Percentiles rank a stretch among this genome's conserved stretches.
These are phyloP conservation scores for Inonotus hispidus DNA, from an alignment of 1,284 basidiomycete genomes.

Conservation along the genomic window DNA sequence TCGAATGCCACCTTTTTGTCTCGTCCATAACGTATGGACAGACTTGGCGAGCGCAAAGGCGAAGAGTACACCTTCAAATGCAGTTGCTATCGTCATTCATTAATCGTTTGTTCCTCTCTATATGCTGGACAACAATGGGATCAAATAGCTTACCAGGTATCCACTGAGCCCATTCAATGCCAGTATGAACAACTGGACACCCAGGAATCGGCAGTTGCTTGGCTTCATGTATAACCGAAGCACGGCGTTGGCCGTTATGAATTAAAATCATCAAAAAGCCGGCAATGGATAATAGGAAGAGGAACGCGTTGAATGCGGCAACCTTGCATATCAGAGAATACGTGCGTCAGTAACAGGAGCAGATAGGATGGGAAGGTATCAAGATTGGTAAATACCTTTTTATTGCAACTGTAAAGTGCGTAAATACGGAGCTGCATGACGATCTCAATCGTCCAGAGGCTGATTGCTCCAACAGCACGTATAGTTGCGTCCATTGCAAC, in stretches of 20 bases:
- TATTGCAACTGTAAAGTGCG: constrained; percentile 34
- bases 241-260: constrained; percentile 30
- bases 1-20: background rate
- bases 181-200: constrained; percentile 39
- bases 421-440: constrained; percentile 39
- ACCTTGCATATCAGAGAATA: constrained; percentile 19
- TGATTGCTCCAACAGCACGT: constrained; percentile 34
- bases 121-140: constrained; percentile 25
- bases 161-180: constrained; percentile 44
- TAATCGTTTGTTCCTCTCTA: constrained; percentile 26
- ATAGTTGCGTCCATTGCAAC: constrained; percentile 35
- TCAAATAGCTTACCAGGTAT: constrained; percentile 24
- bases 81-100: constrained; percentile 16
- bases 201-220: constrained; percentile 36
- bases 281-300: constrained; percentile 34
- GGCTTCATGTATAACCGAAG: constrained; percentile 30
- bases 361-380: background rate
- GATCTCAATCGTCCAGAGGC: constrained; percentile 38
- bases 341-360: background rate
- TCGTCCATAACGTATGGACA: constrained; percentile 22
- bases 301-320: constrained; percentile 31
- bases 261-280: constrained; percentile 35
- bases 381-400: constrained; percentile 24
- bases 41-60: constrained; percentile 35
- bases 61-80: constrained; percentile 31